Conservation (phyloP, 2,329 filamentous ascomycete genomes). For the Diplodia intermedia region DNA sequence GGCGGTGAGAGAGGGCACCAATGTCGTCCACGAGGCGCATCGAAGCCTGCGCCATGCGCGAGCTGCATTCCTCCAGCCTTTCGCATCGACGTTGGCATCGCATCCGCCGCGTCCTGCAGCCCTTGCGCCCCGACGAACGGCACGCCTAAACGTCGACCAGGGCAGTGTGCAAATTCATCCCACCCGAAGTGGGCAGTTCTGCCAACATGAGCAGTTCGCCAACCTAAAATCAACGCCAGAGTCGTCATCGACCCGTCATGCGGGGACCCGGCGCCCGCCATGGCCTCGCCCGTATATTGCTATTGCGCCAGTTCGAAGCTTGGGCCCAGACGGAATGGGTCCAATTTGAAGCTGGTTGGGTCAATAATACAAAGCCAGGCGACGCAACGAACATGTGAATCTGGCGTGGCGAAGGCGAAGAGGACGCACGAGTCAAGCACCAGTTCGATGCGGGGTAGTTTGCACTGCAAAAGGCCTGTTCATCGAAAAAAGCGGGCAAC, state of each 20-base stretch:
- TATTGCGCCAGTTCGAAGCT: neutral
- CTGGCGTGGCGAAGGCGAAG: neutral
- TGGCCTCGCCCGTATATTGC: neutral
- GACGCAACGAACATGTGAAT: neutral
- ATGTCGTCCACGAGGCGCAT: neutral
- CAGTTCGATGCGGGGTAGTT: neutral
- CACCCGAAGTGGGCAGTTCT: neutral
- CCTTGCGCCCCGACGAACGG: neutral
- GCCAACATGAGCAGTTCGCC: neutral
- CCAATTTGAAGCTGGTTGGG: neutral
- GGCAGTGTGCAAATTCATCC: neutral
- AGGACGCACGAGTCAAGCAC: neutral
- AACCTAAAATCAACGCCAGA: constrained; percentile 19
- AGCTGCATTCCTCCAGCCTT: neutral
- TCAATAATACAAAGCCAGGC: neutral
- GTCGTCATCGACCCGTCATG: constrained; percentile 22
- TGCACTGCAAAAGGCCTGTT: neutral
- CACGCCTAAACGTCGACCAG: neutral
- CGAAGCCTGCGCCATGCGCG: neutral
- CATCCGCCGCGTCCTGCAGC: neutral
- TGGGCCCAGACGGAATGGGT: neutral
- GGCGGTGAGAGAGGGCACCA: constrained; percentile 17
- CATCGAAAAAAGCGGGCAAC: constrained; percentile 3
- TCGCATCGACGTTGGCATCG: neutral
- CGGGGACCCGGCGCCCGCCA: constrained; percentile 11